phyloP scores from a whole-genome alignment of 768 basidiomycete species.

The Coprinellus aureogranulatus region DNA sequence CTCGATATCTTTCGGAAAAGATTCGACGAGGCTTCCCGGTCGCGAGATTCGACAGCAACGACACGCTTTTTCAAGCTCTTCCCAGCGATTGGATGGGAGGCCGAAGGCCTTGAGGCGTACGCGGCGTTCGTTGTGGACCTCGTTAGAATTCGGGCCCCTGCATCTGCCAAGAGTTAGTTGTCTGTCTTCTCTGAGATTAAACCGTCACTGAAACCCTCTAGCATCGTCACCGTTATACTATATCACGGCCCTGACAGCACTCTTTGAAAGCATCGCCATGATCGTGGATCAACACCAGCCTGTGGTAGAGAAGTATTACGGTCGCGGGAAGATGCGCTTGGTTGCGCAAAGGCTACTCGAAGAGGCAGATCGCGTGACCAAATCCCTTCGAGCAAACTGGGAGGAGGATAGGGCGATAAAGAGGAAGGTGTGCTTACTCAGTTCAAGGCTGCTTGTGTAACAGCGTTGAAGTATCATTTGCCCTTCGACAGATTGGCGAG shows the following conservation, averaged over 20 bases:
- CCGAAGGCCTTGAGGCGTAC: conserved; percentile 88
- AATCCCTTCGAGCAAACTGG: conserved; percentile 77
- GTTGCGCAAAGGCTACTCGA: conserved; percentile 75
- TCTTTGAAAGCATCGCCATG: conserved; percentile 93
- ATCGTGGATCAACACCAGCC: conserved; percentile 98
- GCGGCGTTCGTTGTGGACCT: conserved; percentile 90
- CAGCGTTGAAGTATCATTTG: too few relatives aligned
- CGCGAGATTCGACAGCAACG: conserved; percentile 80
- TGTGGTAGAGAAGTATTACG: conserved; percentile 98
- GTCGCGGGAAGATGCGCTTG: conserved; percentile 77
- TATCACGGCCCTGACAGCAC: conserved; percentile 81
- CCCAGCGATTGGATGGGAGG: conserved; percentile 92
- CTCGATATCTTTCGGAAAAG: conserved; percentile 74
- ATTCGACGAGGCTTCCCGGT: conserved; percentile 78
- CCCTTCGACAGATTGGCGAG: conserved; percentile 55
- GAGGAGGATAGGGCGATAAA: conserved; percentile 85
- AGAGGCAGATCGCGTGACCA: conserved; percentile 85
- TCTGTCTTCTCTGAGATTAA: too few relatives aligned
- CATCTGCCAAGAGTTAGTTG: conserved; percentile 78
- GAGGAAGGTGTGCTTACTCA: conserved; percentile 55
- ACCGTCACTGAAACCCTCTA: conserved; percentile 30
- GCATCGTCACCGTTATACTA: conserved; percentile 93
- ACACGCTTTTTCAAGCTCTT: conserved; percentile 97
- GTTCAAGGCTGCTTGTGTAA: too few relatives aligned
- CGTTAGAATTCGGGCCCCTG: conserved; percentile 73